Evolutionary conservation across 495 filamentous ascomycete species (phyloP).

Genomic region (Xeromyces bisporus): DNA sequence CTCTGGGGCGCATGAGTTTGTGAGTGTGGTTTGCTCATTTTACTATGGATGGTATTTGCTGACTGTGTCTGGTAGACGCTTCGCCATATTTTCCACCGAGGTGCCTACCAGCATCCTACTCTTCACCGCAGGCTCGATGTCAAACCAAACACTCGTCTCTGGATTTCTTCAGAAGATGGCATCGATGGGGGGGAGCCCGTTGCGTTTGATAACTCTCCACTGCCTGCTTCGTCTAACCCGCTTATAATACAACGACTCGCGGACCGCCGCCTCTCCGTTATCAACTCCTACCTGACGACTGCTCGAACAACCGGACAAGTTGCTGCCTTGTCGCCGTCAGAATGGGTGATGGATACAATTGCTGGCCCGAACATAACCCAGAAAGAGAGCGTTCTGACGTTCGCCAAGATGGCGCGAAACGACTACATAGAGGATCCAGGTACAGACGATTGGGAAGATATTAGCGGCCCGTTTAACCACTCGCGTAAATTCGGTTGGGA

Average conservation of each 20-base stretch:
- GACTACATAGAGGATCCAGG: slow-evolving; percentile 65
- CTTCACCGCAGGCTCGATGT: slow-evolving; percentile 65
- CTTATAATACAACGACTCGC: slow-evolving; percentile 61
- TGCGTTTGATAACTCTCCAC: slow-evolving; percentile 8
- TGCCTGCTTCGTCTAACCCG: slow-evolving; percentile 41
- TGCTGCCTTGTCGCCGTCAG: slow-evolving; percentile 42
- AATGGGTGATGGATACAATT: slow-evolving; percentile 73
- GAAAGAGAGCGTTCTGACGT: slow-evolving; percentile 63
- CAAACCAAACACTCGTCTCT: slow-evolving; percentile 40
- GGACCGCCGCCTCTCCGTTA: slow-evolving; percentile 55
- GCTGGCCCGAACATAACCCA: slow-evolving; percentile 68
- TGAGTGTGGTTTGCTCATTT: slow-evolving; percentile 11
- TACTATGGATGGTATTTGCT: slow-evolving; percentile 4
- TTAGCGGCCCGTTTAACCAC: slow-evolving; percentile 63
- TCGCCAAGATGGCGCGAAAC: slow-evolving; percentile 75
- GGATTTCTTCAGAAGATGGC: slow-evolving; percentile 49
- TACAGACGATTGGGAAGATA: slow-evolving; percentile 67
- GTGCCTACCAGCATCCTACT: slow-evolving; percentile 50
- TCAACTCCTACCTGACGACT: slow-evolving; percentile 58
- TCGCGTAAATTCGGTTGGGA: slow-evolving; percentile 82
- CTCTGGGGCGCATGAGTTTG: slow-evolving; percentile 20
- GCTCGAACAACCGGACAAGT: slow-evolving; percentile 45
- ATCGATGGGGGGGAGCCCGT: slow-evolving; percentile 22
- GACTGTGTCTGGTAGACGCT: slow-evolving; percentile 40
- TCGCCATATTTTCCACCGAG: slow-evolving; percentile 84